Base-by-base conservation (phyloP, 1,139 yeast genomes). In the Eremothecium gossypii region DNA sequence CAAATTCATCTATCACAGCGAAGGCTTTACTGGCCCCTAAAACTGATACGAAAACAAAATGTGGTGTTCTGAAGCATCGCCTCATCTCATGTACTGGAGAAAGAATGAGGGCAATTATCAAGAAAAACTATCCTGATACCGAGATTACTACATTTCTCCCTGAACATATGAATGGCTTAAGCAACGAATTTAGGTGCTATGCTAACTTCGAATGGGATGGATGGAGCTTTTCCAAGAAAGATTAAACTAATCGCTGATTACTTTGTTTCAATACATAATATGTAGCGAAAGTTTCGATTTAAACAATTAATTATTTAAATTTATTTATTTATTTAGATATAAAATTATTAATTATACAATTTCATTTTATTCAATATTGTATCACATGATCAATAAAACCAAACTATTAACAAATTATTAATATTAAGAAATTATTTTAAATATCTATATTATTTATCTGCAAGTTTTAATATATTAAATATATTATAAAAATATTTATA, bases 181-280 rank as follows among this genome's bases (percentile, higher is more conserved):
- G 89, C 56, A 87, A 87, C 60, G 96, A 87, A 63, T 87, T 85
- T 59, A 68, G 85, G 53, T 85, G 95, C 55, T 86, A 84, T 57
- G 86, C 96, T 1, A 74, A 77, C 36, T 83, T 76, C 52, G 91
- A 82, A 57, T 70, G 81, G 43, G 52, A 56, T 2, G 59, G 63
- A 37, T 77, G 83, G 83, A 64, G 60, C 38, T 74, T 65, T 42
- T 32, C 28, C 2, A 30, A 33, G 13, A 37, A 32, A 26, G 20
- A 11, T n/a, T 14, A 11, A 12, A 6, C 31, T 29, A 11, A 29
- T 6, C 5, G 31, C n/a, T n/a, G 13, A 3, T 4, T 29, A 29
- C 13, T 11, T 29, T 6, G 13, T 29, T 7, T 12, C 11, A 3
- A 32, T 32, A 32, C 17, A n/a, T 11, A 29, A n/a, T 29, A 29